These are phyloP conservation scores for Trichoderma endophyticum DNA, from an alignment of 2,329 filamentous ascomycete species.

Conservation along the genomic window DNA sequence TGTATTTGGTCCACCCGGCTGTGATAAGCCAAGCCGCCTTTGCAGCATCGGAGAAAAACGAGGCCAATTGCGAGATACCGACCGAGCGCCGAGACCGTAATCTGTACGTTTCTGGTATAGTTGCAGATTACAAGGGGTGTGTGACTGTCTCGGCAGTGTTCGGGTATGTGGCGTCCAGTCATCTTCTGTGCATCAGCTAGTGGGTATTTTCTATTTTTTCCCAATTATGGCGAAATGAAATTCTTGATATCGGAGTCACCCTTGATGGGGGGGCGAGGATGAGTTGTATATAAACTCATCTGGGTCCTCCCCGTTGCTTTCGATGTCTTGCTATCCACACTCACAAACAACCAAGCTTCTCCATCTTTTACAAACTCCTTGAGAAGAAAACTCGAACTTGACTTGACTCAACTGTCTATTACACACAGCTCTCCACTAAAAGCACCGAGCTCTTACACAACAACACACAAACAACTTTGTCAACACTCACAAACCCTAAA, in stretches of 20 bases:
- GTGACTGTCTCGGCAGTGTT: not conserved
- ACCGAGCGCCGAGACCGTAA: slow-evolving; percentile 8
- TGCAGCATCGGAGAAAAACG: not conserved
- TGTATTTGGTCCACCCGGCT: not conserved
- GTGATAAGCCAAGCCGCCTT: not conserved
- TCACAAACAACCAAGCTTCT: not conserved
- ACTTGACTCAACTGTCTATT: not conserved
- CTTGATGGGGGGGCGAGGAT: not conserved
- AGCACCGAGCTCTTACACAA: not conserved
- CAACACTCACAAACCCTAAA: not conserved
- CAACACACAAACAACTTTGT: not conserved
- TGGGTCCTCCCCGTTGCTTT: not conserved
- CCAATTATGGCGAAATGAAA: not conserved
- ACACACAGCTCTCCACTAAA: not conserved
- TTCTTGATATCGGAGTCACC: not conserved
- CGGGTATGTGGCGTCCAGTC: slow-evolving; percentile 6
- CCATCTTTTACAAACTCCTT: not conserved
- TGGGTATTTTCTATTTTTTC: not conserved
- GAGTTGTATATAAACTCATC: not conserved
- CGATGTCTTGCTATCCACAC: not conserved
- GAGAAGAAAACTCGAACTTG: not conserved
- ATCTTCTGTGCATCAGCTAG: not conserved
- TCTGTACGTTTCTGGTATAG: not conserved
- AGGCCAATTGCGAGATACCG: slow-evolving; percentile 15
- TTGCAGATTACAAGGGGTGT: not conserved